Evolutionary conservation across 1,139 yeast genomes (phyloP), one percentile per base, ranked within the genome.

Genomic region (Keqinozyma sinolaborantium): DNA sequence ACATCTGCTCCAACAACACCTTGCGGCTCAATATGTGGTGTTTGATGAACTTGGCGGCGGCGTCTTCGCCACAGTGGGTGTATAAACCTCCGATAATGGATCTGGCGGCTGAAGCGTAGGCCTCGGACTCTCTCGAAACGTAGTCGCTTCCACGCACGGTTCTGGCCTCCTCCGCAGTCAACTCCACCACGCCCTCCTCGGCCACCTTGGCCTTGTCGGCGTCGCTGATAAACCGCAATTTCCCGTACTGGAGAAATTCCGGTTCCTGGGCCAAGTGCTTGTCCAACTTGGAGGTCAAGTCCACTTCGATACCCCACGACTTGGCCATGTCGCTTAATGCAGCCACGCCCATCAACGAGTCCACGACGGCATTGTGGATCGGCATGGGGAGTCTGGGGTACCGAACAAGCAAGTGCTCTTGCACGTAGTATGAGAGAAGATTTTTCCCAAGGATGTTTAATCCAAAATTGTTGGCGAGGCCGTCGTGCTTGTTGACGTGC

Each of bases 361-460:
- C 80, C 5, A 84, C 77, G 1, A 94, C 88, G 18, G 79, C 74
- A 46, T 80, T 78, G 40, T 87, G 75, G 16, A 90, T 81, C 9
- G 79, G 73, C 46, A 83, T 73, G 19, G 99, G 97, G 40, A 94
- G 70, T 53, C 99, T 77, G 30, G 99, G 99, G 56, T 87, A 87
- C 44, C 73, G 77, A 31, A 81, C 60, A 50, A 87, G 64, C 38
- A 90, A 67, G 48, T 83, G 62, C 55, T 87, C 95, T 21, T 84
- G 72, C 3, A 81, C 82, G 50, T 86, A 83, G 56, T 81, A 87
- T 19, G 83, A 77, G 40, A 92, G 64, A 33, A 92, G 64, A 39
- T 82, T 77, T 51, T 81, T 79, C 33, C 98, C 98, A 50, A 90
- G 79, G 12, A 78, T 73, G 38, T 83, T 77, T 54, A 90, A 72